Percentiles rank a stretch among this genome's conserved stretches.
phyloP scores from a whole-genome alignment of 768 basidiomycete genomes.

The Mycena albidolilacea region DNA sequence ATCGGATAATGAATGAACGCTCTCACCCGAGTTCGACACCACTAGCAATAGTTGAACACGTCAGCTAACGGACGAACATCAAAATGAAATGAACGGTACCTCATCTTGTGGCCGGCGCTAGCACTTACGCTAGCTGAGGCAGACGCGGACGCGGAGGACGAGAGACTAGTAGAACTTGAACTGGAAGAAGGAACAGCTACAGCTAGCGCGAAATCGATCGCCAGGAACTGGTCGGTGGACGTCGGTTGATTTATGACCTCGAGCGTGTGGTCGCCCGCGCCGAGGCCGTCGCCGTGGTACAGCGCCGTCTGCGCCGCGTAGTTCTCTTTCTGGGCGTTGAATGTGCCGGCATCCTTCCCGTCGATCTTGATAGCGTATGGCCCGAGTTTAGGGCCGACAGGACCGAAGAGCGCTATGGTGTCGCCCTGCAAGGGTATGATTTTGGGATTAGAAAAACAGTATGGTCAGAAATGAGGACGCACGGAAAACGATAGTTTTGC shows the following conservation, averaged over 20 bases:
- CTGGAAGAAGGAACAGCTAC: constrained; percentile 10
- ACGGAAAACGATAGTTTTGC: constrained; percentile 40
- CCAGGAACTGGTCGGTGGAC: constrained; percentile 6
- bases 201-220: constrained; percentile 30
- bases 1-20: too few species aligned
- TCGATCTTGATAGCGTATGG: constrained; percentile 46
- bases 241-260: constrained; percentile 24
- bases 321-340: constrained; percentile 38
- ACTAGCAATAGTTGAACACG: neutral
- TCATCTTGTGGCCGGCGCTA: neutral
- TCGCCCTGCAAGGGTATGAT: constrained; percentile 31
- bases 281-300: constrained; percentile 29
- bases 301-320: constrained; percentile 27
- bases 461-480: neutral
- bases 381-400: constrained; percentile 47
- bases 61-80: neutral
- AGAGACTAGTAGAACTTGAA: constrained; percentile 9
- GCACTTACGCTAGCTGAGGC: neutral
- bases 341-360: constrained; percentile 32
- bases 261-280: constrained; percentile 43
- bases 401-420: constrained; percentile 52
- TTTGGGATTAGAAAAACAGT: neutral
- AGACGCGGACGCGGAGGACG: constrained; percentile 10
- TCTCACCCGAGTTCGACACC: too few species aligned
- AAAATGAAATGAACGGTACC: neutral